Conservation (phyloP, 108 stramenopile genomes). For the Cyclostephanos tholiformis region DNA sequence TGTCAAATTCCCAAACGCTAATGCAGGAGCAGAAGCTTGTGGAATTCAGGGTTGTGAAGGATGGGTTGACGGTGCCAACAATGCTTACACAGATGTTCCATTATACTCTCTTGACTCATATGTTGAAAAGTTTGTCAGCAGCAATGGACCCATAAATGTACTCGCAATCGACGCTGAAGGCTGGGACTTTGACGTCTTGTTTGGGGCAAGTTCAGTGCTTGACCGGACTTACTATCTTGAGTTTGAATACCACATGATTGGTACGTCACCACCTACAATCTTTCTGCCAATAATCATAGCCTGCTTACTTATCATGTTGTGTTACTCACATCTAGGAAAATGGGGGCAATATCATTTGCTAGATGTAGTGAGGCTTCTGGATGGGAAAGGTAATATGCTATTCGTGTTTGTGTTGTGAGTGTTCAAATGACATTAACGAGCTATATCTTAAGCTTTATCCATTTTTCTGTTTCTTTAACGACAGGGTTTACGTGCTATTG, state of each 20-base stretch:
- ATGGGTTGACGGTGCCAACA: background rate
- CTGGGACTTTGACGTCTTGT: slow-evolving; percentile 28
- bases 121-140: slow-evolving; percentile 13
- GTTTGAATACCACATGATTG: slow-evolving; percentile 23
- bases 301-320: background rate
- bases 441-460: background rate
- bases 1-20: slow-evolving; percentile 5
- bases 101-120: slow-evolving; percentile 15
- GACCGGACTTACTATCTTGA: slow-evolving; percentile 28
- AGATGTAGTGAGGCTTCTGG: slow-evolving; percentile 19
- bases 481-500: slow-evolving; percentile 33
- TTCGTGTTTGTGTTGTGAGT: no score
- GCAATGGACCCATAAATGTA: slow-evolving; percentile 18
- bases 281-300: background rate
- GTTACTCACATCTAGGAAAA: background rate
- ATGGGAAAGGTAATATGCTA: background rate
- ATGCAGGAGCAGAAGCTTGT: slow-evolving; percentile 5
- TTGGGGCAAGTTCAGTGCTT: slow-evolving; percentile 34
- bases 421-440: background rate
- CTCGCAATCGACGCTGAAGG: slow-evolving; percentile 25
- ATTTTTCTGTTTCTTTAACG: background rate
- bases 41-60: background rate
- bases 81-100: slow-evolving; percentile 2
- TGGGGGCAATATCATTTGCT: slow-evolving; percentile 6
- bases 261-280: background rate